Evolutionary conservation across 2,329 filamentous ascomycete species (phyloP).

Genomic region (Ophiocordyceps camponoti-saundersi): DNA sequence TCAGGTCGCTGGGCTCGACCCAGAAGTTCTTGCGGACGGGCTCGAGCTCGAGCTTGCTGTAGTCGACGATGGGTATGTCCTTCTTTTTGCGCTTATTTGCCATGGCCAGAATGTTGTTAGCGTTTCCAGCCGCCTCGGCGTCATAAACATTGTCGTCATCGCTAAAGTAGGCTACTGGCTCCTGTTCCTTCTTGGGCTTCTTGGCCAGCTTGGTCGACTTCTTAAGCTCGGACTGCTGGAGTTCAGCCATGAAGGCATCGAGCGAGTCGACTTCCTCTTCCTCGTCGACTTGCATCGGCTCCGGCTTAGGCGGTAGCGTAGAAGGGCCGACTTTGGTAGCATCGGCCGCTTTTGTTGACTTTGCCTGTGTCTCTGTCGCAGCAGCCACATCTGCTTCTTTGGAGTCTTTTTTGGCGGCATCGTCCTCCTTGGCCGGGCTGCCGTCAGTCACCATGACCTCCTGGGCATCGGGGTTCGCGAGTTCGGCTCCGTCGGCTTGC

Average conservation of each 20-base stretch:
- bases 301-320: slow-evolving; percentile 10
- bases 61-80: slow-evolving; percentile 77
- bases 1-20: slow-evolving; percentile 71
- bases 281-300: slow-evolving; percentile 40
- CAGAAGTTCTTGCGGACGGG: slow-evolving; percentile 91
- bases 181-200: slow-evolving; percentile 37
- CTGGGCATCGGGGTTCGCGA: slow-evolving; percentile 3
- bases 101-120: slow-evolving; percentile 33
- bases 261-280: slow-evolving; percentile 71
- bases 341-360: not conserved
- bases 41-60: slow-evolving; percentile 70
- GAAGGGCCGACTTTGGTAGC: not conserved
- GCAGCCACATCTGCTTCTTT: no score
- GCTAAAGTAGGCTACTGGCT: slow-evolving; percentile 75
- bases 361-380: not conserved
- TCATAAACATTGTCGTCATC: slow-evolving; percentile 56
- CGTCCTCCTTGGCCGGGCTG: not conserved
- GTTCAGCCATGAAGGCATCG: slow-evolving; percentile 87
- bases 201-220: slow-evolving; percentile 12
- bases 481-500: not conserved
- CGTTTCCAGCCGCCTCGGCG: slow-evolving; percentile 27
- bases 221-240: slow-evolving; percentile 36
- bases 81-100: slow-evolving; percentile 72
- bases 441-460: slow-evolving; percentile 4
- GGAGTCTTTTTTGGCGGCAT: not conserved